Conservation (phyloP, 169 alveolate genomes). For the Plasmodium knowlesi region DNA sequence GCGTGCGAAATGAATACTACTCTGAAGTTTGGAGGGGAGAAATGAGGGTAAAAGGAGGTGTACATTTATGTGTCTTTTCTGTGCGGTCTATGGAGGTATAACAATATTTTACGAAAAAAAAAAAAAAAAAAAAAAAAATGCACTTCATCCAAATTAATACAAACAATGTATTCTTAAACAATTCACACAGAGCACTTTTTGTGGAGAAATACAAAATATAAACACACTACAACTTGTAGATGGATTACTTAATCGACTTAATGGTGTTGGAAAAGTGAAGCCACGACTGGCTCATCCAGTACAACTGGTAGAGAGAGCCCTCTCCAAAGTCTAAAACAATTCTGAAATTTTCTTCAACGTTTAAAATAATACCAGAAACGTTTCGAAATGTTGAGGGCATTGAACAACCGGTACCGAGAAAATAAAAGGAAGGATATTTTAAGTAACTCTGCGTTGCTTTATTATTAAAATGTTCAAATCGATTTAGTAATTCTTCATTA, state of each 20-base stretch:
- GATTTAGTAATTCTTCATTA: constrained; percentile 73
- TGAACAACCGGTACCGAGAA: constrained; percentile 94
- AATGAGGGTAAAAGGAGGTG: background rate
- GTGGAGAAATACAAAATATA: background rate
- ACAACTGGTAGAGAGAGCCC: constrained; percentile 91
- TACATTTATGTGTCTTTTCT: background rate
- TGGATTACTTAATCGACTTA: constrained; percentile 75
- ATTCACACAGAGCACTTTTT: background rate
- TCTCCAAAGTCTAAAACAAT: constrained; percentile 92
- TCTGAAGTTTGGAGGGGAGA: constrained; percentile 64
- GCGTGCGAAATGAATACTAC: constrained; percentile 88
- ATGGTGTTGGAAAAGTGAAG: constrained; percentile 65
- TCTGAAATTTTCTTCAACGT: constrained; percentile 77
- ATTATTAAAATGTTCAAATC: constrained; percentile 62
- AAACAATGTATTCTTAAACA: background rate
- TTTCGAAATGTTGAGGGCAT: constrained; percentile 92
- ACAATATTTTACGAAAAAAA: background rate
- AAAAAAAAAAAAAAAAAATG: background rate
- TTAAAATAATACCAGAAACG: constrained; percentile 89
- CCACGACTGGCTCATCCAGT: constrained; percentile 80
- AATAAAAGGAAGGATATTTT: constrained; percentile 80
- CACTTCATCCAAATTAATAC: background rate
- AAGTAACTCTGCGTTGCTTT: constrained; percentile 14
- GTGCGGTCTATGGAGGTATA: constrained; percentile 1
- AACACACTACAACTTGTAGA: background rate